Base-by-base conservation (phyloP, 768 basidiomycete genomes). In the Ramaria rubella region DNA sequence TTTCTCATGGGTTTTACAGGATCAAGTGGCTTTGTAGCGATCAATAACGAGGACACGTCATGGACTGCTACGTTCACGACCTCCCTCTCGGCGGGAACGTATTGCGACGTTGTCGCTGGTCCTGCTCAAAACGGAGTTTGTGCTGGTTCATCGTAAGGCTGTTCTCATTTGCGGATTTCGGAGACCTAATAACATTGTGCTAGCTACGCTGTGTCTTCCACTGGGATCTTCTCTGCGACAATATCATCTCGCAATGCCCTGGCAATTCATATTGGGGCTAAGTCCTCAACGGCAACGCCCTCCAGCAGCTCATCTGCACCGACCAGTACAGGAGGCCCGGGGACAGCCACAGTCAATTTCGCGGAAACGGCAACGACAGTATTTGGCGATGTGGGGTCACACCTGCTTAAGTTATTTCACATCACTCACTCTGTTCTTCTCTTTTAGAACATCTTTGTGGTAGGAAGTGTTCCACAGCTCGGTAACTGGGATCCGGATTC, bases 51-150 rank as follows among this genome's bases (percentile, higher is more conserved):
- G 4, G 80, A 83, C 58, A 70, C 72, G 4, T 61, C 68, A 0
- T 87, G 86, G 85, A 78, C 59, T 7, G 52, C 75, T 0, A 79
- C 77, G 0, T 86, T 87, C 65, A 64, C 68, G 17, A 86, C 85
- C 0, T 76, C 79, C 0, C 68, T 87, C 8, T 75, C 84, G 0
- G 75, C 68, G 23, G 85, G 83, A 0, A 65, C 68, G 4, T 87
- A 86, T 61, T 87, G 86, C 67, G 81, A 88, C 65, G 81, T 86
- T 19, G 72, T 85, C 31, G 76, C 73, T 49, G 84, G 84, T 9
- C 65, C 61, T 30, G 71, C 66, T 27, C 66, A 66, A 0, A 60
- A 57, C 1, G 77, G 77, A 1, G 53, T 62, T 1, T 87, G 86
- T 65, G 74, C 77, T 0, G 83, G 83, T 0, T 57, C 69, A 29